Percentiles rank a stretch among this genome's conserved stretches.
phyloP scores from a whole-genome alignment of 2,329 filamentous ascomycete species.

The Gremmenia infestans region DNA sequence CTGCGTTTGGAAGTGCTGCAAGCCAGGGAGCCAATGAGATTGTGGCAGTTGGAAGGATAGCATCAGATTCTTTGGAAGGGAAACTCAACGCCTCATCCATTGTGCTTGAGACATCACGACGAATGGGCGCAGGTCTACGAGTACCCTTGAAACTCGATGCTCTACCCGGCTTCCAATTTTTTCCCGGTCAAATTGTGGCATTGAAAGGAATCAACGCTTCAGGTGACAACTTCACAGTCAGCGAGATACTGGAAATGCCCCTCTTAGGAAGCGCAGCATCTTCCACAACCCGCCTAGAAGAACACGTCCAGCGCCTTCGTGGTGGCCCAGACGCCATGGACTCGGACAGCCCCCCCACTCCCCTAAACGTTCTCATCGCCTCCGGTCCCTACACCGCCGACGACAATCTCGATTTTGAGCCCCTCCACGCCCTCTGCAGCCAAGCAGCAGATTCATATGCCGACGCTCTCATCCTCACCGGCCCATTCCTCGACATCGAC shows the following conservation, averaged over 20 bases:
- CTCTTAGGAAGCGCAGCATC: conserved; percentile 72
- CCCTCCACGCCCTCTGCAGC: conserved; percentile 74
- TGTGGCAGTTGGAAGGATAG: conserved; percentile 86
- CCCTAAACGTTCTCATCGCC: conserved; percentile 72
- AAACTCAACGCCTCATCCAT: conserved; percentile 81
- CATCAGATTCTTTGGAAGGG: conserved; percentile 79
- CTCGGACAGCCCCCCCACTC: conserved; percentile 52
- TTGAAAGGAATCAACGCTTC: conserved; percentile 82
- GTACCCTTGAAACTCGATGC: conserved; percentile 73
- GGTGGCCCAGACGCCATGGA: conserved; percentile 61
- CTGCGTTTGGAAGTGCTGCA: conserved; percentile 81
- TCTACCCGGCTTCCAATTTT: conserved; percentile 71
- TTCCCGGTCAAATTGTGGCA: conserved; percentile 91
- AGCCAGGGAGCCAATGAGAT: conserved; percentile 80
- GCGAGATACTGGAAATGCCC: conserved; percentile 70
- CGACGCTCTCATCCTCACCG: conserved; percentile 74
- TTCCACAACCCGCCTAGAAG: conserved; percentile 56
- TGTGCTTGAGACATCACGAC: conserved; percentile 81
- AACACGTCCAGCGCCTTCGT: conserved; percentile 63
- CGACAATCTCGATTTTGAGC: conserved; percentile 85
- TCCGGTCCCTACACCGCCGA: conserved; percentile 90
- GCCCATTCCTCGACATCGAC: conserved; percentile 87
- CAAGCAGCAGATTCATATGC: conserved; percentile 69
- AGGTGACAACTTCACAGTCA: conserved; percentile 75
- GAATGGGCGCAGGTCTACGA: conserved; percentile 75